Base-by-base conservation (phyloP, 495 filamentous ascomycete genomes). In the Oleoguttula mirabilis region DNA sequence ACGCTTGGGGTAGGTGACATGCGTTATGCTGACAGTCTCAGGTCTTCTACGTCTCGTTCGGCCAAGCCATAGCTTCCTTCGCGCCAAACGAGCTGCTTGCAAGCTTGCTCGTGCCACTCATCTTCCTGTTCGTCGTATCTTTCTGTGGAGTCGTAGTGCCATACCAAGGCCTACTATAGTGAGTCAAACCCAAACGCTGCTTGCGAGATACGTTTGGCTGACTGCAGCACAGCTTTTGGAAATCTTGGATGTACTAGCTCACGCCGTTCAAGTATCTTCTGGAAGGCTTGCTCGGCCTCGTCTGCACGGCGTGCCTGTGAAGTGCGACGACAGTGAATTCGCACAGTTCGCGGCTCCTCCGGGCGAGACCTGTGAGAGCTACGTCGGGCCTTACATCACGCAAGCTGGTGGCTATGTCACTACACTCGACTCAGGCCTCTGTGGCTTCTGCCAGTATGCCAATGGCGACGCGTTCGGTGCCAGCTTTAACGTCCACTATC, bases 41-140 rank as follows among this genome's bases (percentile, higher is more conserved):
- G 22, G 48, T 82, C 22, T 87, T 72, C 60, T 86, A 84, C 50
- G 65, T 84, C 37, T 68, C 75, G 19, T 77, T 88, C 46, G 80
- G 80, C 1, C 80, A 86, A 59, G 75, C 77, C 47, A 84, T 90
- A 34, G 84, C 84, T 0, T 67, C 83, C 0, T 69, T 85, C 47
- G 65, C 74, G 10, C 80, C 82, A 0, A 84, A 84, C 55, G 75
- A 81, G 27, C 66, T 84, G 3, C 69, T 86, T 25, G 80, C 80
- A 12, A 77, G 73, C 7, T 55, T 88, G 1, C 68, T 62, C 28
- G 43, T 61, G 20, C 55, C 72, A 1, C 54, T 79, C 0, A 60
- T 79, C 56, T 79, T 79, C 57, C 67, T 72, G 12, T 61, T 79
- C 55, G 66, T 69, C 3, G 63, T 80, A 10, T 68, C 66, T 4